Percentiles rank a stretch among this genome's conserved stretches.
phyloP scores from a whole-genome alignment of 2,329 filamentous ascomycete species.

The Colletotrichum sansevieriae region DNA sequence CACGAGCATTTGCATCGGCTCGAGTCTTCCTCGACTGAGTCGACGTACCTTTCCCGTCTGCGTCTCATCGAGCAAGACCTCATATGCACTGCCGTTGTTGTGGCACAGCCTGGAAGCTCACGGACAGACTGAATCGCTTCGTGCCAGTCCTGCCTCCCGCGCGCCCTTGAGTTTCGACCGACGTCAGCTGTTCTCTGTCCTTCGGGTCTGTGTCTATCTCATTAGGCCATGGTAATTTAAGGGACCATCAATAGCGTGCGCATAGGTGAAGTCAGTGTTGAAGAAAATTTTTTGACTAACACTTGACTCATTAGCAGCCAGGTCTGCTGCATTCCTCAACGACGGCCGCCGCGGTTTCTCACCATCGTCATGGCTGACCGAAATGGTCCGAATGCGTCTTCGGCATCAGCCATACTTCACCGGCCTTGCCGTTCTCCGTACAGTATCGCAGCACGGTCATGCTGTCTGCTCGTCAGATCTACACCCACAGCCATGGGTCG shows the following conservation, averaged over 20 bases:
- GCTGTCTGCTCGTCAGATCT: not conserved
- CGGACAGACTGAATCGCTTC: slow-evolving; percentile 30
- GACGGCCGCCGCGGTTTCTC: slow-evolving; percentile 5
- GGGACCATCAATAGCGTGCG: slow-evolving; percentile 12
- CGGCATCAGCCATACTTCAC: slow-evolving; percentile 15
- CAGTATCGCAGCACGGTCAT: slow-evolving; percentile 27
- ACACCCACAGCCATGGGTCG: slow-evolving; percentile 24
- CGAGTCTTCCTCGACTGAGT: slow-evolving; percentile 7
- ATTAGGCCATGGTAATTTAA: not conserved
- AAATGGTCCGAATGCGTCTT: slow-evolving; percentile 9
- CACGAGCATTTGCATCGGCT: slow-evolving; percentile 25
- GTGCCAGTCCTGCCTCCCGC: slow-evolving; percentile 26
- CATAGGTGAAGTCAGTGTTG: not conserved
- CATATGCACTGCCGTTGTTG: slow-evolving; percentile 36
- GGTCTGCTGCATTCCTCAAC: slow-evolving; percentile 11
- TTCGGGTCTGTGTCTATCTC: not conserved
- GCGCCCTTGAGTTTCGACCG: slow-evolving; percentile 27
- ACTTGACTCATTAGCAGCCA: not conserved
- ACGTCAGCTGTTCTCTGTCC: slow-evolving; percentile 16
- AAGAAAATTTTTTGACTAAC: slow-evolving; percentile 17
- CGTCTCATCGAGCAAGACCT: slow-evolving; percentile 23
- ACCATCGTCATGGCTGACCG: slow-evolving; percentile 18
- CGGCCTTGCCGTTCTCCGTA: slow-evolving; percentile 22
- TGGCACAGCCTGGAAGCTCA: slow-evolving; percentile 28
- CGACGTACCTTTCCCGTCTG: slow-evolving; percentile 1